Percentiles rank a stretch among this genome's conserved stretches.
Conservation (phyloP, 179 eudicot genomes). For the Sideroxylon spinosum region DNA sequence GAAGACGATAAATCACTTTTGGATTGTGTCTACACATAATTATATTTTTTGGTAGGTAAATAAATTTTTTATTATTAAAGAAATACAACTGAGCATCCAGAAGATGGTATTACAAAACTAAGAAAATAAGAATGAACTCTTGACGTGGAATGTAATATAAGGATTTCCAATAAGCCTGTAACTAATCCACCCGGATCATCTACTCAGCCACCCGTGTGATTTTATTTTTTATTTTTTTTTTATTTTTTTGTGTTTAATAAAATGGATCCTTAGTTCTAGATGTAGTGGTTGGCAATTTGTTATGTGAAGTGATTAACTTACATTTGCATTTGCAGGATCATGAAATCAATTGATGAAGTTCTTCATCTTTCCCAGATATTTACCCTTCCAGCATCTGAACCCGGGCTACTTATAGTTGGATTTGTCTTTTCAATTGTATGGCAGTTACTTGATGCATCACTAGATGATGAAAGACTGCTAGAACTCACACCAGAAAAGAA, state of each 20-base stretch:
- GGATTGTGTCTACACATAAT: no score
- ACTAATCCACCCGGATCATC: not conserved
- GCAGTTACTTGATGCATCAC: constrained; percentile 82
- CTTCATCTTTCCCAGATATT: constrained; percentile 63
- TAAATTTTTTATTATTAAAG: no score
- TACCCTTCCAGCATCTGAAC: constrained; percentile 50
- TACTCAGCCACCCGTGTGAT: not conserved
- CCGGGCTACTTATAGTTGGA: constrained; percentile 65
- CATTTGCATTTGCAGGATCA: constrained; percentile 55
- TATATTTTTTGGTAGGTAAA: no score
- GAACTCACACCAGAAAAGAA: constrained; percentile 71
- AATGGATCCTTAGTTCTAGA: not conserved
- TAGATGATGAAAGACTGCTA: constrained; percentile 85
- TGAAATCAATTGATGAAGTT: constrained; percentile 58
- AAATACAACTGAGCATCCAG: no score
- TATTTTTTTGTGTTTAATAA: not conserved
- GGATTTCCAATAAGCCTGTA: no score
- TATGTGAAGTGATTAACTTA: not conserved
- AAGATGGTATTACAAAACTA: no score
- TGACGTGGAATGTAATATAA: no score
- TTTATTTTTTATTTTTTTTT: no score
- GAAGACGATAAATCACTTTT: no score
- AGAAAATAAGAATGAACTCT: no score
- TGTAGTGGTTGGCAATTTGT: not conserved
- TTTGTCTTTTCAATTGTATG: constrained; percentile 67